Percentiles rank a stretch among this genome's conserved stretches.
Evolutionary conservation across 768 basidiomycete species (phyloP).

Genomic region (Nevesoporus exiguus): DNA sequence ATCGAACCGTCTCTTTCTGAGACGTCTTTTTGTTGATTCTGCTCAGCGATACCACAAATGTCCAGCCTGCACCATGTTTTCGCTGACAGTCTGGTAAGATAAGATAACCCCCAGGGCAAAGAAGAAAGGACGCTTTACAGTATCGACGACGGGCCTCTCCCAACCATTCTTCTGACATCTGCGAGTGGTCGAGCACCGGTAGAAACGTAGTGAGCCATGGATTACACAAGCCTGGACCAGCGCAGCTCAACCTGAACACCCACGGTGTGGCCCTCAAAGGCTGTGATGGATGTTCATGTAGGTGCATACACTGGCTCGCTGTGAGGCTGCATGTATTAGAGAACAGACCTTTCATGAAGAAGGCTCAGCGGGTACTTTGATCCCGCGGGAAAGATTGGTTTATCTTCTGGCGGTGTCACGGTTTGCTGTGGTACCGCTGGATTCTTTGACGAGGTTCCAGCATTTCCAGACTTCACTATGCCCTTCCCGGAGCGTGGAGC

Average conservation of each 20-base stretch:
- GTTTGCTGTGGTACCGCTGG: constrained; percentile 12
- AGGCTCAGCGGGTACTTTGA: constrained; percentile 81
- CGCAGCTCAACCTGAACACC: background rate
- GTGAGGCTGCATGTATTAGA: background rate
- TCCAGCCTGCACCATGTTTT: constrained; percentile 47
- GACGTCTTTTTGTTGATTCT: constrained; percentile 68
- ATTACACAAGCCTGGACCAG: background rate
- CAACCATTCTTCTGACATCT: constrained; percentile 89
- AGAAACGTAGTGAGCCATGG: background rate
- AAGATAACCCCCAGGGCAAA: background rate
- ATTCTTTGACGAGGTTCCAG: constrained; percentile 78
- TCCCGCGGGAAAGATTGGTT: constrained; percentile 75
- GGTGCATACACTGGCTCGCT: background rate
- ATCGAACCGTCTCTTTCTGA: constrained; percentile 60
- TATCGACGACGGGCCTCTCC: constrained; percentile 80
- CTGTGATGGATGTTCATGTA: background rate
- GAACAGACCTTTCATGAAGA: constrained; percentile 67
- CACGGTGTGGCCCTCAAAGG: background rate
- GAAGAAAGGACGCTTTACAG: constrained; percentile 41
- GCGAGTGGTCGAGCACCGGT: background rate
- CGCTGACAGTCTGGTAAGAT: constrained; percentile 35
- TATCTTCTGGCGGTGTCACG: constrained; percentile 38
- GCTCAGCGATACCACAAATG: constrained; percentile 67
- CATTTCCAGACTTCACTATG: constrained; percentile 85
- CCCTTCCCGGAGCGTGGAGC: constrained; percentile 55